Percentiles rank a stretch among this genome's conserved stretches.
These are phyloP conservation scores for Ophiobolus disseminans DNA, from an alignment of 2,329 filamentous ascomycete species.

Conservation along the genomic window DNA sequence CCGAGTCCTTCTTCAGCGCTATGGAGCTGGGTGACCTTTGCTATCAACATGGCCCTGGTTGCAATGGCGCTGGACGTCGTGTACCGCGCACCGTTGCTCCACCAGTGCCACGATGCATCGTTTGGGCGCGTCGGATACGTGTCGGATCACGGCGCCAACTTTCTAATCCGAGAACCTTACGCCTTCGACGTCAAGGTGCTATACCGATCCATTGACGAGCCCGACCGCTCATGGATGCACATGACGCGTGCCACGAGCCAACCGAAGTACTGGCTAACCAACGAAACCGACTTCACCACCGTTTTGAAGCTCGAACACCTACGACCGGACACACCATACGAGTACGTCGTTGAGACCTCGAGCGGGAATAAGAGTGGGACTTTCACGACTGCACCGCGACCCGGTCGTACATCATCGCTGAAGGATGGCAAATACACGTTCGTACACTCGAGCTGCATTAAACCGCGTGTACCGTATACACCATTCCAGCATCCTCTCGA, in stretches of 20 bases:
- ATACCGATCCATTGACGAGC: slow-evolving; percentile 40
- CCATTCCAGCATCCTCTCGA: slow-evolving; percentile 82
- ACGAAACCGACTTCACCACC: slow-evolving; percentile 83
- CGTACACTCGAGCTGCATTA: slow-evolving; percentile 89
- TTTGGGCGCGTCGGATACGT: slow-evolving; percentile 90
- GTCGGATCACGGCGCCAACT: slow-evolving; percentile 77
- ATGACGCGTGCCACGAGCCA: slow-evolving; percentile 39
- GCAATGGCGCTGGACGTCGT: slow-evolving; percentile 78
- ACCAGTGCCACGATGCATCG: slow-evolving; percentile 77
- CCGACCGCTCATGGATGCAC: slow-evolving; percentile 40
- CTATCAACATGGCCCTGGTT: slow-evolving; percentile 74
- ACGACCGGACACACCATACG: slow-evolving; percentile 75
- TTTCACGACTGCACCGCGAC: slow-evolving; percentile 77
- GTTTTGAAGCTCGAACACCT: slow-evolving; percentile 72
- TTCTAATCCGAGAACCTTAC: slow-evolving; percentile 86
- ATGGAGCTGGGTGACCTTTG: slow-evolving; percentile 71
- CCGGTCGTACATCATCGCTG: slow-evolving; percentile 65
- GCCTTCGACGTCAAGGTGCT: slow-evolving; percentile 64
- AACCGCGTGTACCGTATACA: slow-evolving; percentile 88
- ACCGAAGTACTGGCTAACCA: slow-evolving; percentile 62
- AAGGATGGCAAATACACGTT: slow-evolving; percentile 82
- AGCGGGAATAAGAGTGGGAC: slow-evolving; percentile 87
- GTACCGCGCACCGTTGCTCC: slow-evolving; percentile 72
- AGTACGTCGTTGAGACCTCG: slow-evolving; percentile 69
- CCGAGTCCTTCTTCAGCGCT: slow-evolving; percentile 74